Percentiles rank a stretch among this genome's conserved stretches.
Conservation (phyloP, 176 grass and related monocot genomes). For the Cenchrus fungigraminus region DNA sequence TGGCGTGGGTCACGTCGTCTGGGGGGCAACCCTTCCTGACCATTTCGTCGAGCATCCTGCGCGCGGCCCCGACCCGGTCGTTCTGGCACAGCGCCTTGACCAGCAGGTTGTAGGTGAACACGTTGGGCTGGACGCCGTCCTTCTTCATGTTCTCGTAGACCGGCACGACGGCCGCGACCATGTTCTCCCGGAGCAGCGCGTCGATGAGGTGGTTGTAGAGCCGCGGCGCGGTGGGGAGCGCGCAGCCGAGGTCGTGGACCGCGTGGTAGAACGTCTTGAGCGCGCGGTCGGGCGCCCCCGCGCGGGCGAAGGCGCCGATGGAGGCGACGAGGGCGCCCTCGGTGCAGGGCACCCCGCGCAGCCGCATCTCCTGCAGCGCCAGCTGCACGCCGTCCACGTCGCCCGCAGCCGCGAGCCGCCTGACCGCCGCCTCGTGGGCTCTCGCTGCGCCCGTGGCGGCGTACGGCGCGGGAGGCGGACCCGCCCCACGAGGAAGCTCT, state of each 20-base stretch:
- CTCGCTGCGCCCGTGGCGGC: slow-evolving; percentile 23
- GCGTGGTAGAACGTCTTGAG: slow-evolving; percentile 83
- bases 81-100: slow-evolving; percentile 87
- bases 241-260: slow-evolving; percentile 61
- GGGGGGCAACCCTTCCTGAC: slow-evolving; percentile 66
- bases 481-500: background rate
- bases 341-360: slow-evolving; percentile 54
- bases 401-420: slow-evolving; percentile 60
- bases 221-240: slow-evolving; percentile 55
- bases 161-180: slow-evolving; percentile 52
- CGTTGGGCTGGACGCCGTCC: slow-evolving; percentile 61
- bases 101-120: slow-evolving; percentile 87
- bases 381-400: slow-evolving; percentile 74
- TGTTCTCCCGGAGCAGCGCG: slow-evolving; percentile 70
- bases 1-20: slow-evolving; percentile 69
- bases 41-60: slow-evolving; percentile 83
- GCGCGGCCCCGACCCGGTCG: slow-evolving; percentile 61
- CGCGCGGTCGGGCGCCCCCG: slow-evolving; percentile 55
- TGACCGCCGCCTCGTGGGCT: slow-evolving; percentile 63
- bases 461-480: background rate
- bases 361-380: slow-evolving; percentile 76
- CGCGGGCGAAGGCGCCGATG: slow-evolving; percentile 71
- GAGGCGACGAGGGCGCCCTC: slow-evolving; percentile 58
- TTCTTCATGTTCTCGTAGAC: slow-evolving; percentile 73
- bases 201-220: slow-evolving; percentile 89